Base-by-base conservation (phyloP, 495 filamentous ascomycete genomes). In the Hypoxylon rickii region DNA sequence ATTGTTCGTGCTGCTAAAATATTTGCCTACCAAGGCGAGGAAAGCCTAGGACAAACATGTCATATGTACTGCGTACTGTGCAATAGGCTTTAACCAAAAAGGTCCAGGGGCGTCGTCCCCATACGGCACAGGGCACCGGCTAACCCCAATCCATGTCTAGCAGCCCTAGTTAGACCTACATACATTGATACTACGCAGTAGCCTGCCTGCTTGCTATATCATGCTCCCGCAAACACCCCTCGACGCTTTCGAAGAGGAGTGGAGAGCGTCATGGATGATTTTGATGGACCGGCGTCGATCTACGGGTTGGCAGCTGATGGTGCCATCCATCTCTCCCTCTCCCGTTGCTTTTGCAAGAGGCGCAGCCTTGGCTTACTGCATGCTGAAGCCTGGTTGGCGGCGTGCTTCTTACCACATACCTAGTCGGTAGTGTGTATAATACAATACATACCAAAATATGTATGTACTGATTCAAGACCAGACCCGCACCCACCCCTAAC, bases 321-420 rank as follows among this genome's bases (percentile, higher is more conserved):
- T 63, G 53, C 53, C 59, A 57, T 63, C 58, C 59, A 48, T 50
- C 37, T 37, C 32, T 37, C 45, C 38, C 22, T 16, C 53, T 41
- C 18, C 49, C 38, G 46, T 38, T 42, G 32, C 22, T 12, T 34
- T 8, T 34, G 32, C n/a, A n/a, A 19, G 59, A 42, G 59, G 59
- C 59, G 53, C 53, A 63, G 59, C 24, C 31, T 36, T 34, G 51
- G 51, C 58, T 55, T 55, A 61, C 59, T 55, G 51, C 49, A 55
- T 40, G 45, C 42, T 51, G 42, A 13, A 34, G 33, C 40, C 37
- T 48, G 50, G 50, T 43, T 60, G 61, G 55, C 10, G 10, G 24
- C 62, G 38, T 55, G 51, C 51, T 55, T 26, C 51, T 59, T n/a
- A n/a, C n/a, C n/a, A n/a, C n/a, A n/a, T n/a, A n/a, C n/a, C n/a